Evolutionary conservation across 495 filamentous ascomycete species (phyloP), one percentile per base, ranked within the genome.

Genomic region (Melanomma pulvis-pyrius): DNA sequence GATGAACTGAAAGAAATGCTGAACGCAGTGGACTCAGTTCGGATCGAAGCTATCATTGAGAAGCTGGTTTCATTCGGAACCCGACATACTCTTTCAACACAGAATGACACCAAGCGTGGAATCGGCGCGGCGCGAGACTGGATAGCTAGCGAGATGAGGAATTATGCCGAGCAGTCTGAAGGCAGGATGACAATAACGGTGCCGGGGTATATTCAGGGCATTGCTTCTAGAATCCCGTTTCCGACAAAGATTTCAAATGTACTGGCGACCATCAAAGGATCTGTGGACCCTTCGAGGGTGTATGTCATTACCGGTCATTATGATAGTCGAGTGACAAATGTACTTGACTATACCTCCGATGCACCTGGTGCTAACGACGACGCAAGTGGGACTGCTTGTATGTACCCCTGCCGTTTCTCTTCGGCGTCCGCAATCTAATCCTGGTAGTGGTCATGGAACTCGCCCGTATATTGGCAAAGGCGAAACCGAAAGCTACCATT

Each of bases 321-420:
- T 72, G 83, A 85, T 65, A 79, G 71, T 39, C 73, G 82, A 8
- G 73, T 76, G 9, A 78, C 76, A n/a, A 76, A 85, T 67, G 62
- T 79, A 5, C 74, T 79, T 29, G 73, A 85, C 67, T 83, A 79
- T 64, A 76, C 74, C n/a, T 71, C 67, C 62, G 80, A 83, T 59
- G 80, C 82, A 8, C 83, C 83, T 7, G 83, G 83, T 9, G 81
- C 83, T 1, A 80, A 85, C 65, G 83, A 85, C 59, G 81, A 85
- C 63, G 82, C 78, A 12, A 76, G 74, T 15, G 76, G 74, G 9
- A 71, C 72, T 24, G 76, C 76, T 0, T 26, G 71, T 73, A 68
- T 34, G 65, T 51, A 52, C 36, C 25, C 15, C 41, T 17, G 13
- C 53, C 22, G 22, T 65, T 17, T 21, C 47, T 32, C 11, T 30